phyloP scores from a whole-genome alignment of 306 rosid species.

The Quercus engelmannii region DNA sequence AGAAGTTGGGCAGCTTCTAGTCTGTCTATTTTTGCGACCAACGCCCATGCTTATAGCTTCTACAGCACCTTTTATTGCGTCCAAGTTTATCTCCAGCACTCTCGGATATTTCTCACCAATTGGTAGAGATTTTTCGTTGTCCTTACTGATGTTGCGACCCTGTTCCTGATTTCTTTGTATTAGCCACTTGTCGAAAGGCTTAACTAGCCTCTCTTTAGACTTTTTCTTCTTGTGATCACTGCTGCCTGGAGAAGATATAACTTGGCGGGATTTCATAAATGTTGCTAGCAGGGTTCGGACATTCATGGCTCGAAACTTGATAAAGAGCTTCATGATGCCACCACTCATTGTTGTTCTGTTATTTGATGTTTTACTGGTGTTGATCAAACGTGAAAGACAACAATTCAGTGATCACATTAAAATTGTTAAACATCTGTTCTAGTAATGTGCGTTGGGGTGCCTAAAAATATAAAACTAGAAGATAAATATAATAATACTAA shows the following conservation, averaged over 20 bases:
- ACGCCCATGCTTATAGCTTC: conserved; percentile 27
- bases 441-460: too few relatives aligned
- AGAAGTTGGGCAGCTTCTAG: conserved; percentile 41
- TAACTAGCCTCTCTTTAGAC: conserved; percentile 8
- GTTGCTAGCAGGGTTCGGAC: conserved; percentile 36
- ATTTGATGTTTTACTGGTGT: conserved; percentile 32
- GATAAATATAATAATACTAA: too few relatives aligned
- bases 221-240: conserved; percentile 14
- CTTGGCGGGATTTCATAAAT: conserved; percentile 26
- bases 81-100: conserved; percentile 39
- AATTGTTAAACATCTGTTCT: too few relatives aligned
- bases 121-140: not conserved
- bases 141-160: not conserved
- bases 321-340: conserved; percentile 41
- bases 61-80: conserved; percentile 42
- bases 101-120: conserved; percentile 12
- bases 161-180: not conserved
- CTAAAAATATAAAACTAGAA: too few relatives aligned
- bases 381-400: not conserved
- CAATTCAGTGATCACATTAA: not conserved
- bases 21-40: conserved; percentile 22
- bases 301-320: conserved; percentile 41
- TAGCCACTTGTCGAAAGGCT: conserved; percentile 11
- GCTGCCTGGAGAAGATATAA: not conserved
- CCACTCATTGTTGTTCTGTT: conserved; percentile 18